These are phyloP conservation scores for Diaporthe amygdali DNA, from an alignment of 2,329 filamentous ascomycete genomes.

Conservation along the genomic window DNA sequence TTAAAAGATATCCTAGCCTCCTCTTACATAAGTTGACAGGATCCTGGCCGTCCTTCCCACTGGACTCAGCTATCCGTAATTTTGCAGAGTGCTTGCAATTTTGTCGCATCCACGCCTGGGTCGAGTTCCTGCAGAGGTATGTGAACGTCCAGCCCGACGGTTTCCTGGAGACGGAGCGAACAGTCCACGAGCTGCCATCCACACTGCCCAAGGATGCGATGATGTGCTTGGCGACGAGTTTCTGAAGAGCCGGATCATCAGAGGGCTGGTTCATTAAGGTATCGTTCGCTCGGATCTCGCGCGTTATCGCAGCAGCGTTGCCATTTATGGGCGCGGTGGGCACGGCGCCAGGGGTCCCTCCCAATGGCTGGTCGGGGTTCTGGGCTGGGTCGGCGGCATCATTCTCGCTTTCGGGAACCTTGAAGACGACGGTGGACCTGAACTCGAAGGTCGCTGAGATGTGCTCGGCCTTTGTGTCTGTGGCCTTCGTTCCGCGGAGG, in stretches of 20 bases:
- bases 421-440: slow-evolving; percentile 48
- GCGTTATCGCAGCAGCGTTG: slow-evolving; percentile 29
- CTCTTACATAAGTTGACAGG: slow-evolving; percentile 48
- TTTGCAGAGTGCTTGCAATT: slow-evolving; percentile 46
- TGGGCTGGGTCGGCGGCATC: slow-evolving; percentile 35
- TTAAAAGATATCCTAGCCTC: background rate
- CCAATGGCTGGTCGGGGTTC: slow-evolving; percentile 30
- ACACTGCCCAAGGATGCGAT: slow-evolving; percentile 45
- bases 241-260: slow-evolving; percentile 54
- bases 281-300: slow-evolving; percentile 50
- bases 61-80: slow-evolving; percentile 54
- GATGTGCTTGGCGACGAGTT: slow-evolving; percentile 55
- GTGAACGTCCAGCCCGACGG: slow-evolving; percentile 58
- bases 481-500: slow-evolving; percentile 47
- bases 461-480: slow-evolving; percentile 55
- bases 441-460: slow-evolving; percentile 53
- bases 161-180: slow-evolving; percentile 48
- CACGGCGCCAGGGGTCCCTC: slow-evolving; percentile 40
- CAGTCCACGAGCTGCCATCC: slow-evolving; percentile 55
- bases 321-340: slow-evolving; percentile 25
- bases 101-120: slow-evolving; percentile 55
- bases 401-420: slow-evolving; percentile 44
- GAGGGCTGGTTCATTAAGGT: slow-evolving; percentile 53
- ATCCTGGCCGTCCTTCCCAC: slow-evolving; percentile 50
- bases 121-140: slow-evolving; percentile 59